Evolutionary conservation across 2,329 filamentous ascomycete genomes (phyloP), one percentile per base, ranked within the genome.

Genomic region (Rutstroemia sp.): DNA sequence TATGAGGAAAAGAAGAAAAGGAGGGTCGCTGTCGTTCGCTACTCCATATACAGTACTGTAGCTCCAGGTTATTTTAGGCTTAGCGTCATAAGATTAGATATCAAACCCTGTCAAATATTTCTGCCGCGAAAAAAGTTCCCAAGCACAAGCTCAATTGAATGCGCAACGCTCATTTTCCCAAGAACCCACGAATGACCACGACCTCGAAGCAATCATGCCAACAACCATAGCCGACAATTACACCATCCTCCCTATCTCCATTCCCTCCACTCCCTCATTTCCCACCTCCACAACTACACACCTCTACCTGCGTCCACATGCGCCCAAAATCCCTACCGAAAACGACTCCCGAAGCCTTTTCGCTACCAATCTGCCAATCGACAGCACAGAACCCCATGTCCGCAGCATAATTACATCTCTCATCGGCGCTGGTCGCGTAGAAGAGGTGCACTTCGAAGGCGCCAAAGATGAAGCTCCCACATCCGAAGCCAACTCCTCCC

Each of bases 291-390:
- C 84, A 57, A 82, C 82, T 50, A 94, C 97, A 74, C 89, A 92
- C 72, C 76, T 97, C 66, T 96, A 96, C 74, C 74, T 97, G 55
- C 89, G 89, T 62, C 83, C 83, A 55, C 92, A 97, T 72, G 79
- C 85, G 47, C 91, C 92, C 59, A 89, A 87, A 73, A 79, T 88
- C 42, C 83, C 88, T 14, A 87, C 87, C 7, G 77, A 80, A 54
- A 80, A 88, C 70, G 87, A 92, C 64, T 75, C 82, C 16, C 85
- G 92, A 64, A 91, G 88, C 59, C 78, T 99, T 17, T 99, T 96
- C 72, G 70, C 95, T n/a, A 88, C 92, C 61, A 97, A 99, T 67
- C 75, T 95, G 0, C 94, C 94, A 6, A 78, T 87, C 60, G 92
- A 96, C 68, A 86, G 89, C 58, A 95, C 89, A 4, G 85, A 89